These are phyloP conservation scores for Apiospora marii DNA, from an alignment of 2,329 filamentous ascomycete species.

Conservation along the genomic window DNA sequence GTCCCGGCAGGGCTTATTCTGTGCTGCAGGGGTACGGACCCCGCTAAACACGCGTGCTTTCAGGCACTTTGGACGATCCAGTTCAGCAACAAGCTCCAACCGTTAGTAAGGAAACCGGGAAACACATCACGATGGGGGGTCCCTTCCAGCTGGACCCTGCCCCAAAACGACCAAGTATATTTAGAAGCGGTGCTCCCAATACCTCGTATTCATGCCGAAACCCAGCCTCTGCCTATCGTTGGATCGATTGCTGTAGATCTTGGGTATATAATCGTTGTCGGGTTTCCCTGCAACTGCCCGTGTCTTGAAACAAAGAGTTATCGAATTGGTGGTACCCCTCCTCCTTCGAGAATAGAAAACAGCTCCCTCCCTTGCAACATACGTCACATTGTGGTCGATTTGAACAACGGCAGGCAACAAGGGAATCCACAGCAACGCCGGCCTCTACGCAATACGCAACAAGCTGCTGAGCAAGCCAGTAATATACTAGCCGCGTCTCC, in stretches of 20 bases:
- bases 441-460: neutral
- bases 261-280: neutral
- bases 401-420: conserved; percentile 4
- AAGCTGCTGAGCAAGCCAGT: neutral
- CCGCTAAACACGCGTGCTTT: conserved; percentile 16
- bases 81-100: conserved; percentile 4
- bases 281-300: neutral
- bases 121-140: neutral
- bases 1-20: neutral
- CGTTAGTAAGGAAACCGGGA: neutral
- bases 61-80: conserved; percentile 8
- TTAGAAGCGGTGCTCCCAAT: neutral
- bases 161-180: neutral
- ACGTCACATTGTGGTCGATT: conserved; percentile 2
- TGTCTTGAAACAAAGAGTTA: neutral
- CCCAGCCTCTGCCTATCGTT: neutral
- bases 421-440: conserved; percentile 7
- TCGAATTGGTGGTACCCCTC: conserved; percentile 9
- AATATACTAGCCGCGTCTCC: neutral
- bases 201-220: neutral
- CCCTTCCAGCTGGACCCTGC: neutral
- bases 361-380: conserved; percentile 9
- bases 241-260: neutral
- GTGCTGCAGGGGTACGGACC: neutral
- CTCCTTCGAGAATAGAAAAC: neutral